A percentile compares a stretch with the other conserved stretches of the same genome.
Conservation (phyloP, 495 filamentous ascomycete species). For the Staphylotrichum longicolle region DNA sequence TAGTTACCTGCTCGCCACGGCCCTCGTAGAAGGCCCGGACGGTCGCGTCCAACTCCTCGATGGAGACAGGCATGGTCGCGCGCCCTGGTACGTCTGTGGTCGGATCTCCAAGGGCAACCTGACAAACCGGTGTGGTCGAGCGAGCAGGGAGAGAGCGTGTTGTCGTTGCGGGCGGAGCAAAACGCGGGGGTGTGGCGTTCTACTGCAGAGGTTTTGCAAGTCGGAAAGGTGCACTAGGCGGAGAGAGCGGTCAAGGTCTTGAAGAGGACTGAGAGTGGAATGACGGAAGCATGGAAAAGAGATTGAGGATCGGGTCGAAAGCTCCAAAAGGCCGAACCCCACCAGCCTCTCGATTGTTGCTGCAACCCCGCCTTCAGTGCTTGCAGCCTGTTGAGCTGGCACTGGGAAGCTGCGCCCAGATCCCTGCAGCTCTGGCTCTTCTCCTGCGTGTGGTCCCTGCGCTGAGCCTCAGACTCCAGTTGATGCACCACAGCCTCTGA, state of each 20-base stretch:
- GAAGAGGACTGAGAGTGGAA: slow-evolving; percentile 20
- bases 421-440: neutral
- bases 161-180: slow-evolving; percentile 6
- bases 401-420: slow-evolving; percentile 9
- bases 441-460: no score
- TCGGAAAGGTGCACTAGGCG: slow-evolving; percentile 4
- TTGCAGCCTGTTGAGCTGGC: slow-evolving; percentile 7
- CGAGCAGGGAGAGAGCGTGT: neutral
- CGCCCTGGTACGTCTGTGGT: slow-evolving; percentile 19
- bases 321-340: slow-evolving; percentile 40
- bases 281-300: slow-evolving; percentile 37
- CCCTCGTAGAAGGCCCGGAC: slow-evolving; percentile 97
- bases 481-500: no score
- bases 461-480: no score
- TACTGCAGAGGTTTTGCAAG: slow-evolving; percentile 9
- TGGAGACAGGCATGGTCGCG: slow-evolving; percentile 57
- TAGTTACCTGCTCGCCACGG: slow-evolving; percentile 78
- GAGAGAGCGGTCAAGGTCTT: slow-evolving; percentile 23
- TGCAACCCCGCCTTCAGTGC: slow-evolving; percentile 33
- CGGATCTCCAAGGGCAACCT: slow-evolving; percentile 6
- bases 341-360: slow-evolving; percentile 43
- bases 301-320: slow-evolving; percentile 40
- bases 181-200: slow-evolving; percentile 12
- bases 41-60: slow-evolving; percentile 91
- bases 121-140: neutral